Conservation (phyloP, 257 asterid species). For the Fraxinus quadrangulata region DNA sequence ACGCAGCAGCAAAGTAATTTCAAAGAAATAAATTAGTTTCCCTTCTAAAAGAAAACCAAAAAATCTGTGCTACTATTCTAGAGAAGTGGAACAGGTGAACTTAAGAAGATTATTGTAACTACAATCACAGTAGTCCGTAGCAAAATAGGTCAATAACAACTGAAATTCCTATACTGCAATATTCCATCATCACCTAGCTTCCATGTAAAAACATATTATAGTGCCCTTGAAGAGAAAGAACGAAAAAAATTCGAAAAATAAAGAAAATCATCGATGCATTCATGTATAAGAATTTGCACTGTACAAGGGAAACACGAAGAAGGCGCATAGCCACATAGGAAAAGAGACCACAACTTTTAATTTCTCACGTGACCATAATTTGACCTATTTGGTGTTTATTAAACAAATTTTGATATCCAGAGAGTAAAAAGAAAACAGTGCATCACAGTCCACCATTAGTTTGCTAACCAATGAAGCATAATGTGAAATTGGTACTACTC, state of each 20-base stretch:
- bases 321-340: neutral
- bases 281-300: neutral
- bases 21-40: neutral
- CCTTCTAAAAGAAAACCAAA: neutral
- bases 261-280: neutral
- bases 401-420: neutral
- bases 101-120: neutral
- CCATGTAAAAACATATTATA: neutral
- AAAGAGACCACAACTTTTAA: neutral
- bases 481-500: conserved; percentile 5
- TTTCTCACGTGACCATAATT: neutral
- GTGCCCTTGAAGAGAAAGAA: neutral
- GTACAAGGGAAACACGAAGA: neutral
- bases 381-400: neutral
- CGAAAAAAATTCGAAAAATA: neutral
- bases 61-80: neutral
- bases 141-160: neutral
- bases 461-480: neutral
- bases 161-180: neutral
- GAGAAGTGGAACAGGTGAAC: neutral
- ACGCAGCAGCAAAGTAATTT: neutral
- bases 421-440: conserved; percentile 1
- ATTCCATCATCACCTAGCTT: neutral
- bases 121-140: neutral
- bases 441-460: neutral